phyloP scores from a whole-genome alignment of 1,284 basidiomycete species.

The Apiotrichum sp. region DNA sequence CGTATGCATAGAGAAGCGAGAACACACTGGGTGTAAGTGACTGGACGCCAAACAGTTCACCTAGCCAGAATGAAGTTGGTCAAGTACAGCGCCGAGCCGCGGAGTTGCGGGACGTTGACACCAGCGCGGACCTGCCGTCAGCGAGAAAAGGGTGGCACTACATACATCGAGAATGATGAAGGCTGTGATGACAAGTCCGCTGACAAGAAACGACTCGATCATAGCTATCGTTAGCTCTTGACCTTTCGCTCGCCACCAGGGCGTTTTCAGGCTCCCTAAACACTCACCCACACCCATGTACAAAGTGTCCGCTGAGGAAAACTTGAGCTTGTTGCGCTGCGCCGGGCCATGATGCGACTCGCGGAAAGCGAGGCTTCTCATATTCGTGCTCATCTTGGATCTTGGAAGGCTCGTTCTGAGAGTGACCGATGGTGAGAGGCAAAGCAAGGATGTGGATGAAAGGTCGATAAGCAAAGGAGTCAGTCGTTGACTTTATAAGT shows the following conservation, averaged over 20 bases:
- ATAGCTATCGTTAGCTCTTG: neutral
- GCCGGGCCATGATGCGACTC: neutral
- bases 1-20: constrained; percentile 74
- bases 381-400: too few species aligned
- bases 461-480: too few species aligned
- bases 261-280: too few species aligned
- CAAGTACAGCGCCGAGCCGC: constrained; percentile 64
- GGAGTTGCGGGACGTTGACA: neutral
- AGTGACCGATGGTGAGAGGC: too few species aligned
- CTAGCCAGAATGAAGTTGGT: constrained; percentile 63
- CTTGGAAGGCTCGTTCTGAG: too few species aligned
- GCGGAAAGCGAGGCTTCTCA: too few species aligned
- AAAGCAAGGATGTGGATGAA: too few species aligned
- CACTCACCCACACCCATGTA: neutral
- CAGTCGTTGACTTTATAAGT: too few species aligned
- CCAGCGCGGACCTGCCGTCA: constrained; percentile 4
- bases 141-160: neutral
- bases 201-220: constrained; percentile 19
- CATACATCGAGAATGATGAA: constrained; percentile 28
- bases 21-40: constrained; percentile 57
- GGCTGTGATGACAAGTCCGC: constrained; percentile 22
- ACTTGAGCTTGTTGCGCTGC: neutral
- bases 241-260: too few species aligned
- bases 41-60: too few species aligned
- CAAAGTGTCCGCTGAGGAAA: neutral